Percentiles rank a stretch among this genome's conserved stretches.
These are phyloP conservation scores for Aspergillus taichungensis DNA, from an alignment of 495 filamentous ascomycete genomes.

Conservation along the genomic window DNA sequence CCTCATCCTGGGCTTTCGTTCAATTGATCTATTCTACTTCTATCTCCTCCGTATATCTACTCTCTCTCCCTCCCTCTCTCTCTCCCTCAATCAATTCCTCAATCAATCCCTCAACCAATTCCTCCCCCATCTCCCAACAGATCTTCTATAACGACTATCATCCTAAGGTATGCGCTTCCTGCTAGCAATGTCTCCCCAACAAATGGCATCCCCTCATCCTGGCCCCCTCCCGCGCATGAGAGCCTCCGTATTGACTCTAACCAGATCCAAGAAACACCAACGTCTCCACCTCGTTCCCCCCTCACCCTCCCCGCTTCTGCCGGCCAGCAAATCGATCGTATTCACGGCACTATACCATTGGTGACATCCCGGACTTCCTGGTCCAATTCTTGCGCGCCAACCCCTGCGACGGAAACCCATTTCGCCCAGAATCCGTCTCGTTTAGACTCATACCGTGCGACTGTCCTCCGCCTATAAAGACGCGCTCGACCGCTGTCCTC, in stretches of 20 bases:
- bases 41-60: neutral
- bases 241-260: slow-evolving; percentile 2
- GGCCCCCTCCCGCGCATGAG: slow-evolving; percentile 1
- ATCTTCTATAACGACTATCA: neutral
- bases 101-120: slow-evolving; percentile 1
- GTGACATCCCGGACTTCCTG: slow-evolving; percentile 3
- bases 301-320: slow-evolving; percentile 4
- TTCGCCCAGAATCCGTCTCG: neutral
- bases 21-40: neutral
- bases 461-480: too few species aligned
- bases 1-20: neutral
- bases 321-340: slow-evolving; percentile 5
- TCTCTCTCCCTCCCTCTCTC: neutral
- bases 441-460: too few species aligned
- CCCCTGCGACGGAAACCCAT: neutral
- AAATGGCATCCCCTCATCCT: slow-evolving; percentile 1
- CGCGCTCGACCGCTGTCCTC: too few species aligned
- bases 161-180: too few species aligned
- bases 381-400: neutral
- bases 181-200: neutral
- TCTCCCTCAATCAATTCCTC: neutral
- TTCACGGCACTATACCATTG: neutral
- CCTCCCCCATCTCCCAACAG: slow-evolving; percentile 6
- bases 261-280: slow-evolving; percentile 3
- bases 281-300: slow-evolving; percentile 24